phyloP scores from a whole-genome alignment of 192 early-diverging fungal genomes.

The Coemansia sp. region DNA sequence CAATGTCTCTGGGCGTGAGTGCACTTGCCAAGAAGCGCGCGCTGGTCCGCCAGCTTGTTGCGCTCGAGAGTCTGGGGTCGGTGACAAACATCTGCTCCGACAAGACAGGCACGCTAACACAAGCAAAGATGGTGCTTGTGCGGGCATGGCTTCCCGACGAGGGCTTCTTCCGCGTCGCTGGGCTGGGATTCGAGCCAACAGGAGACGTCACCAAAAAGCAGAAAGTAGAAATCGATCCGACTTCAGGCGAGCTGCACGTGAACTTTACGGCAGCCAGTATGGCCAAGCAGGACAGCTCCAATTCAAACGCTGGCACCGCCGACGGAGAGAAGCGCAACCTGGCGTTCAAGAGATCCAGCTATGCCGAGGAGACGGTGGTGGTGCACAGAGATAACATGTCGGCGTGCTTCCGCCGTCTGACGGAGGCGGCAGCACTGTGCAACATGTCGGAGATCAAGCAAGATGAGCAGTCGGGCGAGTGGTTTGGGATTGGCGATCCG shows the following conservation, averaged over 20 bases:
- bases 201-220: slow-evolving; percentile 56
- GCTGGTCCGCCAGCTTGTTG: slow-evolving; percentile 85
- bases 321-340: slow-evolving; percentile 8
- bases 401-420: slow-evolving; percentile 52
- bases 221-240: slow-evolving; percentile 14
- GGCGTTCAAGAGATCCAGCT: slow-evolving; percentile 8
- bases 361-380: slow-evolving; percentile 21
- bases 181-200: slow-evolving; percentile 65
- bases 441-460: slow-evolving; percentile 79
- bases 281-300: neutral
- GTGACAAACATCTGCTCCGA: slow-evolving; percentile 96
- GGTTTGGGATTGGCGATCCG: slow-evolving; percentile 84
- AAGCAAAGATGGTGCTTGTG: slow-evolving; percentile 92
- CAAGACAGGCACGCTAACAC: slow-evolving; percentile 93
- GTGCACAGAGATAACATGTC: slow-evolving; percentile 52
- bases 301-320: neutral
- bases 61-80: slow-evolving; percentile 88
- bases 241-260: slow-evolving; percentile 11
- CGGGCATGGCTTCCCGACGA: slow-evolving; percentile 79
- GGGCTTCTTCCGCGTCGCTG: slow-evolving; percentile 69
- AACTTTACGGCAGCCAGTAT: slow-evolving; percentile 21
- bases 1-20: slow-evolving; percentile 89
- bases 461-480: slow-evolving; percentile 63
- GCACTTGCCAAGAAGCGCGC: slow-evolving; percentile 85
- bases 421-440: slow-evolving; percentile 74